Evolutionary conservation across 345 rosid species (phyloP), one percentile per base, ranked within the genome.

Genomic region (Carallia brachiata): DNA sequence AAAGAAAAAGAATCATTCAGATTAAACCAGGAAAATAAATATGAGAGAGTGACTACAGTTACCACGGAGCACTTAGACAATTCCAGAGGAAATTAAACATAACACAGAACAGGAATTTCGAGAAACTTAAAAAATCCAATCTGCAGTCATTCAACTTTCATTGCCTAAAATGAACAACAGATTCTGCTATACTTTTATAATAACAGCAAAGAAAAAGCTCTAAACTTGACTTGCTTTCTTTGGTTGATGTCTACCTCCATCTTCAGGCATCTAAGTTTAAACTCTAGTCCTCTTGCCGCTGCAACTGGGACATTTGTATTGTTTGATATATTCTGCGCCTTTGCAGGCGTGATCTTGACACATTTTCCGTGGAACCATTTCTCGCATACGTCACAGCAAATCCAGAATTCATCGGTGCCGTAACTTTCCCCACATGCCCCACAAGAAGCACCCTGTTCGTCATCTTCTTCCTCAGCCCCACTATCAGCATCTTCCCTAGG

Each of bases 261-360:
- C 65, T 71, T 78, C 79, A 58, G 13, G 60, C 72, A 67, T 69
- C 77, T 67, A 69, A 69, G 31, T 70, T 88, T 86, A 92, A 75
- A 90, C 88, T 73, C 96, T 88, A 56, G 95, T 87, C 89, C 89
- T 88, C 93, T 96, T 91, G 86, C 81, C 87, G 79, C 88, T 92
- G 93, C 99, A 96, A 36, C 88, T 73, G 40, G 98, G 99, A 83
- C 99, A 96, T 78, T 96, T 96, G 82, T 96, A 96, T 63, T 92
- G 98, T 87, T 96, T 96, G 85, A 96, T 92, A 70, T 90, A 93
- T 81, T 96, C 99, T 2, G 96, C 99, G 96, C 99, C 80, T 96
- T 96, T 65, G 99, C 99, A 3, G 99, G 99, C 34, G 99, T 96
- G 32, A 92, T 96, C 94, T 96, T 96, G 78, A 96, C 99, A 27